Conservation (phyloP, 805 yeast genomes). For the Brettanomyces sp. region DNA sequence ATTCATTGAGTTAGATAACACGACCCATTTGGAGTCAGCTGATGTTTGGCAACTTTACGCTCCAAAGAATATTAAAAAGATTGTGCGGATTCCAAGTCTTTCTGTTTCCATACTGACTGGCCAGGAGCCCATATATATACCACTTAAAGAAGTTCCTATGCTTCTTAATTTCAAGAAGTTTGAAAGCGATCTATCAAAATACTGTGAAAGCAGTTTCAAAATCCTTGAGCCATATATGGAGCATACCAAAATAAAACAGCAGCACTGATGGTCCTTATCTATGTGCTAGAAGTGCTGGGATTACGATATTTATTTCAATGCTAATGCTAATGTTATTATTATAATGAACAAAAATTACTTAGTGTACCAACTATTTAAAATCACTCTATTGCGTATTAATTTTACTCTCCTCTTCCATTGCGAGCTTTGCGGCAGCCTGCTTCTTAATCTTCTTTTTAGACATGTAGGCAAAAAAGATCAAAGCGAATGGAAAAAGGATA, state of each 20-base stretch:
- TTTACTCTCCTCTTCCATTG: not conserved
- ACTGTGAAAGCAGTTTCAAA: too few species aligned
- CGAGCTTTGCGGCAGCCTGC: slow-evolving; percentile 4
- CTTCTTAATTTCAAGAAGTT: not conserved
- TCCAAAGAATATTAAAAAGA: slow-evolving; percentile 1
- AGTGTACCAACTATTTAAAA: not conserved
- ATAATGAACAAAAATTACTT: not conserved
- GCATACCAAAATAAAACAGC: not conserved
- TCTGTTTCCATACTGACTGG: not conserved
- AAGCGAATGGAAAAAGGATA: slow-evolving; percentile 32
- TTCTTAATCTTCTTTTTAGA: slow-evolving; percentile 8
- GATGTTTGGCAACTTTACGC: slow-evolving; percentile 1
- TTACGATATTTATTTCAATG: not conserved
- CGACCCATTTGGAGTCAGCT: not conserved
- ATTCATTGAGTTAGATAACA: not conserved
- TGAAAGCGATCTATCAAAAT: not conserved
- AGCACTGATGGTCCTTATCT: not conserved
- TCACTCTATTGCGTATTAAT: not conserved
- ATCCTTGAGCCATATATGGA: too few species aligned
- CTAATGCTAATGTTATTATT: not conserved
- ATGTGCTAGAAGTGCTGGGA: too few species aligned
- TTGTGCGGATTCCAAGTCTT: slow-evolving; percentile 1
- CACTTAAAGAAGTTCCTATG: slow-evolving; percentile 1
- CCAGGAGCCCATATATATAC: not conserved
- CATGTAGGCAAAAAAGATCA: slow-evolving; percentile 18